Conservation (phyloP, 1,284 basidiomycete species). For the Cutaneotrichosporon sp. region DNA sequence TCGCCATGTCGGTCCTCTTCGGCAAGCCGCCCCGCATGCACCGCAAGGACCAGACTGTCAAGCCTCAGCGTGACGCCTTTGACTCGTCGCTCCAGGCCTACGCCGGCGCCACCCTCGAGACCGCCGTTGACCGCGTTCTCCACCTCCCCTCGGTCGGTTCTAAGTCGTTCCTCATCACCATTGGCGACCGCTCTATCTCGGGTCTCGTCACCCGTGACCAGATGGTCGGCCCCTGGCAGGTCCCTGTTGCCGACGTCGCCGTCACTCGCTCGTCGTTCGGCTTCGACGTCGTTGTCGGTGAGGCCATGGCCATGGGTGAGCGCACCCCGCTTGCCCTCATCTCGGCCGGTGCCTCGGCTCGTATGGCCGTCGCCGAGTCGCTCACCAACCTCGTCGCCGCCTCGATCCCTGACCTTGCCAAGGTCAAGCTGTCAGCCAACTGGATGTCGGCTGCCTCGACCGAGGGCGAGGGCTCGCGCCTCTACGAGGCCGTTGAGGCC, state of each 20-base stretch:
- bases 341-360: constrained; percentile 80
- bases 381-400: constrained; percentile 90
- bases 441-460: constrained; percentile 98
- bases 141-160: constrained; percentile 89
- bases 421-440: constrained; percentile 93
- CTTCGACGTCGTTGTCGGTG: constrained; percentile 77
- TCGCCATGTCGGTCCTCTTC: constrained; percentile 94
- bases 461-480: constrained; percentile 80
- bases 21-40: constrained; percentile 95
- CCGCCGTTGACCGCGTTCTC: constrained; percentile 76
- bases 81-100: constrained; percentile 71
- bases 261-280: constrained; percentile 94
- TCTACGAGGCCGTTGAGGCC: constrained; percentile 91
- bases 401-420: constrained; percentile 66
- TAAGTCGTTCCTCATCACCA: constrained; percentile 97
- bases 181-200: constrained; percentile 91
- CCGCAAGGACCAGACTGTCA: constrained; percentile 65
- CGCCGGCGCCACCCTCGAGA: constrained; percentile 56
- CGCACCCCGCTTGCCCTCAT: constrained; percentile 89
- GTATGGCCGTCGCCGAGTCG: constrained; percentile 94
- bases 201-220: constrained; percentile 95
- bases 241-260: constrained; percentile 95
- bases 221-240: constrained; percentile 99
- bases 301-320: constrained; percentile 98
- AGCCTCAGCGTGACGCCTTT: constrained; percentile 62